Base-by-base conservation (phyloP, 768 basidiomycete genomes). In the Strobilomyces dryophilus region DNA sequence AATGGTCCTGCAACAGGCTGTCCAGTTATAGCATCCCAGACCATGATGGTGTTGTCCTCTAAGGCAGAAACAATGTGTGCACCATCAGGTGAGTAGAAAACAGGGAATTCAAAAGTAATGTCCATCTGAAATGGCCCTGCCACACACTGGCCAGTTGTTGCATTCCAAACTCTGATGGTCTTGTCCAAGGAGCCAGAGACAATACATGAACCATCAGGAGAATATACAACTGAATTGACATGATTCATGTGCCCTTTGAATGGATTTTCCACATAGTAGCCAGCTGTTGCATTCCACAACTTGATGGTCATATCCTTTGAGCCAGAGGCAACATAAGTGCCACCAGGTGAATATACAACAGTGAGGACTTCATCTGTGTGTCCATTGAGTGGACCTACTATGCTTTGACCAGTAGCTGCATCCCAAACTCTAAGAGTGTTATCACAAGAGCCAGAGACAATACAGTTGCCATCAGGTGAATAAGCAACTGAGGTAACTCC, bases 341-440 rank as follows among this genome's bases (percentile, higher is more conserved):
- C 34, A 35, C 35, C 21, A 24, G 45, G 45, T 21, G 45, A 46
- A 46, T 44, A 24, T 24, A 4, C 24, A 29, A 29, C 29, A 3
- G 29, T 4, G 29, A 29, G 7, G 9, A 29, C 29, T 29, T 9
- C 7, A 29, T 29, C 7, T 29, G 29, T 29, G 9, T 29, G 29
- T 6, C 29, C 29, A 1, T 29, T 29, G 8, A 29, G 8, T 29
- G 29, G 29, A 29, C 8, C 29, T 29, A 6, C 29, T 6, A 29
- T n/a, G 46, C 26, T 29, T 8, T 48, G 27, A 49, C 53, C 36
- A 47, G 51, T 39, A 31, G 34, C 36, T 31, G 39, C 41, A 49
- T 62, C 44, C 64, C 61, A 68, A n/a, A 67, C 14, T 12, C 17
- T 32, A 9, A 49, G 41, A 9, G 39, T 49, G 11, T 21, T 6